These are phyloP conservation scores for Alternaria brassicae DNA, from an alignment of 2,329 filamentous ascomycete genomes.

Conservation along the genomic window DNA sequence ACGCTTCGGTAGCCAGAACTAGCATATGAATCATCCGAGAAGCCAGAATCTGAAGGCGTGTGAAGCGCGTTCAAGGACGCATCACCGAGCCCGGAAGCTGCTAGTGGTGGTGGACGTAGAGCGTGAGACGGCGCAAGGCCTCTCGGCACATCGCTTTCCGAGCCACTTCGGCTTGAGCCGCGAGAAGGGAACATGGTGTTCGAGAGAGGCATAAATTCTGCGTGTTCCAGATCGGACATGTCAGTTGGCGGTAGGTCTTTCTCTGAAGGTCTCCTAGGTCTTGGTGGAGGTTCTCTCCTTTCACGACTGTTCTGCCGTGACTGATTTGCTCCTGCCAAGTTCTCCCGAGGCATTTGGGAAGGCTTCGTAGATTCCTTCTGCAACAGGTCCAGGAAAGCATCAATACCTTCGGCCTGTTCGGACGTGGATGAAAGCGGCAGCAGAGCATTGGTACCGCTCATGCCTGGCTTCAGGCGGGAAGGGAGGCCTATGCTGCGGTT, in stretches of 20 bases:
- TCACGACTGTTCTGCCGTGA: conserved; percentile 34
- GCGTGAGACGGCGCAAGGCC: conserved; percentile 11
- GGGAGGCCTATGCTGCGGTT: conserved; percentile 34
- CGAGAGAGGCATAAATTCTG: conserved; percentile 27
- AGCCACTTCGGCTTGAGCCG: conserved; percentile 32
- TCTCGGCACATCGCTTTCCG: conserved; percentile 16
- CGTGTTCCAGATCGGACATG: conserved; percentile 28
- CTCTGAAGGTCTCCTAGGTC: conserved; percentile 40
- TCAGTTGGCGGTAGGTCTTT: conserved; percentile 28
- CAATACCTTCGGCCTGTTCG: conserved; percentile 45
- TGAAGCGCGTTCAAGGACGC: conserved; percentile 41
- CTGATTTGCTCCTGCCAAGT: conserved; percentile 26
- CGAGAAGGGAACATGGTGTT: conserved; percentile 34
- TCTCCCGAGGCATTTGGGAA: conserved; percentile 24
- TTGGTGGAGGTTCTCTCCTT: conserved; percentile 26
- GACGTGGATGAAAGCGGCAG: conserved; percentile 33
- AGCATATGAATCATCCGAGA: conserved; percentile 49
- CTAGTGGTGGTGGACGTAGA: conserved; percentile 34
- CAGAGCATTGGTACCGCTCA: conserved; percentile 19
- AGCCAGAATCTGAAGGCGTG: conserved; percentile 50
- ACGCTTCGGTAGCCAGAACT: conserved; percentile 45
- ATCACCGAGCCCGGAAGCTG: conserved; percentile 29
- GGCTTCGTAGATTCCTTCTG: conserved; percentile 42
- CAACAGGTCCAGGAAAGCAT: conserved; percentile 47
- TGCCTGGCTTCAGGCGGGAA: conserved; percentile 32